Base-by-base conservation (phyloP, 495 filamentous ascomycete species). In the Aspergillus baeticus region DNA sequence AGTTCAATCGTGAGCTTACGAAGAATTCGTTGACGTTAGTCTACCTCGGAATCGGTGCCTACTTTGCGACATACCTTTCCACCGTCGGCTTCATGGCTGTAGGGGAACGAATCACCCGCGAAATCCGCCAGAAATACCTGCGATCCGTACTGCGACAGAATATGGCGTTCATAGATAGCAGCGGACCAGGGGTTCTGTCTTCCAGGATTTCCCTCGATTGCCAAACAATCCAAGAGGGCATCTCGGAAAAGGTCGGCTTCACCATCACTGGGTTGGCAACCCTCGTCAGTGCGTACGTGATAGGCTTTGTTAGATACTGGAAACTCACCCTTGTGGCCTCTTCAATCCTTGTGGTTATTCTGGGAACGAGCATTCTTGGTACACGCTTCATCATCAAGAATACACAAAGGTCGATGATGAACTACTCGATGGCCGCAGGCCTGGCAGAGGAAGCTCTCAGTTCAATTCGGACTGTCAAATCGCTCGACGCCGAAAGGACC, bases 221-320 rank as follows among this genome's bases (percentile, higher is more conserved):
- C 17, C 74, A 75, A 50, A 49, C 72, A 2, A 66, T 81, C 15
- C 75, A 81, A 46, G 72, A 77, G 22, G 77, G 69, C 2, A 63
- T 81, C 18, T 72, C 71, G 5, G 65, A 70, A 17, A 77, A 77
- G 37, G 42, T 74, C 1, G 59, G 55, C 4, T 47, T 72, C 6
- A 61, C 61, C 0, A 10, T 77, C n/a, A 64, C 63, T 1, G 70
- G 57, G 13, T 7, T 70, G 1, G 43, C 71, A 1, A 75, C 60
- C 7, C 69, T 78, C 22, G 50, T 67, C 3, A 62, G 71, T 5
- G 71, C 74, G 1, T 65, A 73, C 23, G 52, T 74, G 3, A 67
- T 78, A 51, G 67, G 51, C 2, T 75, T 76, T 45, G 23, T 67
- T 15, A 54, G 64, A 42, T 61, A 57, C 42, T 76, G 75, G 72